Conservation (phyloP, 805 yeast species). For the Starmerella bombi region DNA sequence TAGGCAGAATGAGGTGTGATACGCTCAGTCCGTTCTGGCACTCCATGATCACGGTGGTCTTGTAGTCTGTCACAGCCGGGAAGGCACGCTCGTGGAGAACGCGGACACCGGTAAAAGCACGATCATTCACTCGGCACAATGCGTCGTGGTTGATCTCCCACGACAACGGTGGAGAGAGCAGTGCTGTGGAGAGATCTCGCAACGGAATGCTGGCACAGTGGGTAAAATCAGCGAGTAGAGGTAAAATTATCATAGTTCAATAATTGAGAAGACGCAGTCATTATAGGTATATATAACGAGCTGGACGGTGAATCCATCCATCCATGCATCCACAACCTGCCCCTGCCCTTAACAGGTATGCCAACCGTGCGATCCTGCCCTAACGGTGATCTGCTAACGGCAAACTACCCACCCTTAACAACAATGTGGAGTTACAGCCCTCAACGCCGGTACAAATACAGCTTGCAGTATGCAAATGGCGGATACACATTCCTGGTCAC, state of each 20-base stretch:
- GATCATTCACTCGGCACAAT: slow-evolving; percentile 6
- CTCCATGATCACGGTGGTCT: slow-evolving; percentile 1
- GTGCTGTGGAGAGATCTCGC: too few species aligned
- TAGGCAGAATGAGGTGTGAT: not conserved
- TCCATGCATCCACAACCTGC: too few species aligned
- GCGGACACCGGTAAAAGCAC: slow-evolving; percentile 10
- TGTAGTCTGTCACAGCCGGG: not conserved
- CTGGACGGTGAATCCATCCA: too few species aligned
- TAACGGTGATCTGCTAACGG: too few species aligned
- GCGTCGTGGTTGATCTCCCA: slow-evolving; percentile 2
- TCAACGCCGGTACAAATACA: slow-evolving; percentile 1
- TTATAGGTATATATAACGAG: too few species aligned
- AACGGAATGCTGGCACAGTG: too few species aligned
- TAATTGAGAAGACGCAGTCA: too few species aligned
- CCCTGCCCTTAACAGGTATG: too few species aligned
- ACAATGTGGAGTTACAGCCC: slow-evolving; percentile 7
- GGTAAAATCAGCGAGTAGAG: too few species aligned
- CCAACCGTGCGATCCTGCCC: too few species aligned
- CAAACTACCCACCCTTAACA: not conserved
- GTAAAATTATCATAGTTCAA: too few species aligned
- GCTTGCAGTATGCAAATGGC: not conserved
- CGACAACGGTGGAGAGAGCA: not conserved
- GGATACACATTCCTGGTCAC: slow-evolving; percentile 7
- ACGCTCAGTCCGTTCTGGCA: slow-evolving; percentile 6
- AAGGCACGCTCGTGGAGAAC: slow-evolving; percentile 6